These are phyloP conservation scores for Neoboletus brunneissimus DNA, from an alignment of 768 basidiomycete genomes.

Conservation along the genomic window DNA sequence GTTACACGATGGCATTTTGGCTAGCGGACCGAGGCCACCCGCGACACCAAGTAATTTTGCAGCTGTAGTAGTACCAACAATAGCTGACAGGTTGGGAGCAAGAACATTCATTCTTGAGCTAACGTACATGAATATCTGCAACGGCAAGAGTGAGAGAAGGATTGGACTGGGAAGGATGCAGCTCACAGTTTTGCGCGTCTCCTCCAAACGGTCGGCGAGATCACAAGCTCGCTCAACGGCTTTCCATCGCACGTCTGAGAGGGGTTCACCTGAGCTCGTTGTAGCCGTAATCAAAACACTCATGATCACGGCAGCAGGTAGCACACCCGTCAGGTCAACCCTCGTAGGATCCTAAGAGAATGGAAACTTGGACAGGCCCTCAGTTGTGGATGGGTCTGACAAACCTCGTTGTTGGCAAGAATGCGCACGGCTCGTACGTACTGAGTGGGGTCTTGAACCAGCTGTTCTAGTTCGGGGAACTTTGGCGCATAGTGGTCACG, in stretches of 20 bases:
- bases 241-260: constrained; percentile 70
- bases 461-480: constrained; percentile 95
- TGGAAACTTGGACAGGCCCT: not conserved
- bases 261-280: constrained; percentile 74
- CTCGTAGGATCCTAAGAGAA: constrained; percentile 74
- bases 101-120: constrained; percentile 98
- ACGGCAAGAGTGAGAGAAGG: constrained; percentile 1
- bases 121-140: constrained; percentile 96
- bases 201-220: constrained; percentile 84
- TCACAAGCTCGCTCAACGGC: constrained; percentile 85
- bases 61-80: constrained; percentile 98
- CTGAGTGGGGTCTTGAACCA: constrained; percentile 87
- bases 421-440: constrained; percentile 90
- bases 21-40: constrained; percentile 85
- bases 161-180: not conserved
- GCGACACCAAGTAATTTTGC: constrained; percentile 97
- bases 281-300: constrained; percentile 95
- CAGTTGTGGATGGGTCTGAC: constrained; percentile 11
- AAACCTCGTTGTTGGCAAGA: constrained; percentile 78
- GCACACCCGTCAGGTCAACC: constrained; percentile 72
- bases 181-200: constrained; percentile 79
- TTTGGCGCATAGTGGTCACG: constrained; percentile 94
- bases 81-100: constrained; percentile 96
- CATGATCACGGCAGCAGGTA: constrained; percentile 91
- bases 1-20: constrained; percentile 94